Conservation (phyloP, 1,284 basidiomycete genomes). For the Phaffia rhodozyma region DNA sequence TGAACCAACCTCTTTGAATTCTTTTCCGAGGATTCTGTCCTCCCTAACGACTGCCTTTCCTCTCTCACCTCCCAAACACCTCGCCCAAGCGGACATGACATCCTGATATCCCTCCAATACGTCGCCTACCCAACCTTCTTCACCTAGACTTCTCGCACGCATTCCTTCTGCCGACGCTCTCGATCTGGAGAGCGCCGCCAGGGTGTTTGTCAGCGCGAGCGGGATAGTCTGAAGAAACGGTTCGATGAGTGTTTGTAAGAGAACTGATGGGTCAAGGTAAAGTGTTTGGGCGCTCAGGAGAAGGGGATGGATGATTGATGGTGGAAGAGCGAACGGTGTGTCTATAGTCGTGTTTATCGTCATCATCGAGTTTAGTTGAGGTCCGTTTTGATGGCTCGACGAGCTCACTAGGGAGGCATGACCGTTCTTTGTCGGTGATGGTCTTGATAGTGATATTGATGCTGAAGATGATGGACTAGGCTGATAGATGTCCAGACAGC, state of each 20-base stretch:
- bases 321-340: slow-evolving; percentile 2
- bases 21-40: slow-evolving; percentile 6
- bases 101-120: slow-evolving; percentile 12
- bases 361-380: no score
- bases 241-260: background rate
- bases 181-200: slow-evolving; percentile 10
- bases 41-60: background rate
- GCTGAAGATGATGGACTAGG: no score
- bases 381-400: no score
- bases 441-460: no score
- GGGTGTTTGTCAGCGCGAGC: background rate
- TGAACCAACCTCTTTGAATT: slow-evolving; percentile 1
- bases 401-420: no score
- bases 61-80: background rate
- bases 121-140: slow-evolving; percentile 1
- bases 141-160: background rate
- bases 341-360: no score
- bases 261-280: background rate
- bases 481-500: no score
- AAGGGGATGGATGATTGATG: slow-evolving; percentile 7
- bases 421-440: no score
- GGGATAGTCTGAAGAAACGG: slow-evolving; percentile 11
- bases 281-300: slow-evolving; percentile 9
- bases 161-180: slow-evolving; percentile 6
- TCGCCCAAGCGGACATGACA: slow-evolving; percentile 4